Evolutionary conservation across 1,284 basidiomycete genomes (phyloP), one percentile per base, ranked within the genome.

Genomic region (Xerocomus amazonicus): DNA sequence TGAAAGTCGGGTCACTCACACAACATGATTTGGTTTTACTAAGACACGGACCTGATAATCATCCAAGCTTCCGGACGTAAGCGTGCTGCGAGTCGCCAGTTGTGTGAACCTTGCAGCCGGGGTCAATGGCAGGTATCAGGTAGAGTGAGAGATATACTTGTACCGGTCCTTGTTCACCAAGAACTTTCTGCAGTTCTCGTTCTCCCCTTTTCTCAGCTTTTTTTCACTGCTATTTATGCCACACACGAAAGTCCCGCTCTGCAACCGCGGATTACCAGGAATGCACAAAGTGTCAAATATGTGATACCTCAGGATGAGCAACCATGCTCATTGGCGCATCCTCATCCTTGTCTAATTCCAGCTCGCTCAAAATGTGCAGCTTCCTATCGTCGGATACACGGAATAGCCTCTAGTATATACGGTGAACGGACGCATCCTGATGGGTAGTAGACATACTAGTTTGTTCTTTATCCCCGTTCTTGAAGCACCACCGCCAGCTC

Each of bases 241-340:
- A 53, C 92, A 94, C 2, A 87, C 77, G 46, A 96, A 60, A 35
- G 73, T 70, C 48, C 72, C 72, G 12, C 71, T 75, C 71, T 81
- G 66, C 33, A 64, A 57, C 33, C 40, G 37, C 41, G 50, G 38
- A 19, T 60, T 32, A 54, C 34, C 44, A 29, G 36, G 23, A n/a
- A 36, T 41, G 9, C 28, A 9, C 10, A 23, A 33, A 5, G 36
- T 33, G 34, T 31, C 32, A 50, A 12, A 34, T 46, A 5, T 37
- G 31, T 34, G 69, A 58, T 62, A 90, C 91, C 67, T 80, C 68
- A 13, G 73, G 70, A 63, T 89, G 74, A 9, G 83, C 78, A 12
- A 85, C 85, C 76, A 97, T 87, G 62, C 92, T 95, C 90, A 94
- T 97, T 10, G 94, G 93, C 8, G 88, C 89, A 69, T 97, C 94